Base-by-base conservation (phyloP, 306 rosid genomes). In the Parietaria judaica region DNA sequence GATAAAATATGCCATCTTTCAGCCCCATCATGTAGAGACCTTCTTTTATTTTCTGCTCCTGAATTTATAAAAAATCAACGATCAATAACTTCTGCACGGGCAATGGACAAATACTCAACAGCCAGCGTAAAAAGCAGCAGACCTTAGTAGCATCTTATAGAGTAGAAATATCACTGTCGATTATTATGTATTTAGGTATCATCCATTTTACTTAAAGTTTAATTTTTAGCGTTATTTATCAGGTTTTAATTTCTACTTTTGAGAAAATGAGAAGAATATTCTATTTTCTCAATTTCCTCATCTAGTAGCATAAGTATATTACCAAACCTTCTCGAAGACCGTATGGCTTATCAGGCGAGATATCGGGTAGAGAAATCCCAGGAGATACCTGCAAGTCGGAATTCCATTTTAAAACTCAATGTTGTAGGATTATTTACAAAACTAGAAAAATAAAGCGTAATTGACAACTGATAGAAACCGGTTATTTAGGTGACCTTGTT, bases 1-100 rank as follows among this genome's bases (percentile, higher is more conserved):
- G 80, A 77, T 88, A 86, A 72, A 88, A 91, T 66, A 91, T 77
- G 54, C 90, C 86, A 68, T 88, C 96, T 77, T 85, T 88, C 62
- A 91, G 67, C 71, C 96, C 98, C 98, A 91, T 91, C 98, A 91
- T 91, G 86, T 88, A 85, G 64, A 91, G 95, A 69, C 96, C 95
- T 80, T 88, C 96, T 66, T 82, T 91, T 78, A 91, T 91, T 82
- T 88, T 91, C 69, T 85, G 86, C 70, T 91, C 98, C 98, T 91
- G 84, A 79, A 78, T 76, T 23, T 46, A 71, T 69, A 11, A 35
- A 3, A 37, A 47, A 14, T 8, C 35, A 36, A 64, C 4, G 76
- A 68, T 62, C 54, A 60, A 39, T 48, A 69, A 72, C 54, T 61
- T 46, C 41, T 43, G 56, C 72, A 15, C 52, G 67, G 63, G 72